A percentile compares a stretch with the other conserved stretches of the same genome.
Evolutionary conservation across 2,329 filamentous ascomycete species (phyloP).

Genomic region (Cryphonectria parasitica): DNA sequence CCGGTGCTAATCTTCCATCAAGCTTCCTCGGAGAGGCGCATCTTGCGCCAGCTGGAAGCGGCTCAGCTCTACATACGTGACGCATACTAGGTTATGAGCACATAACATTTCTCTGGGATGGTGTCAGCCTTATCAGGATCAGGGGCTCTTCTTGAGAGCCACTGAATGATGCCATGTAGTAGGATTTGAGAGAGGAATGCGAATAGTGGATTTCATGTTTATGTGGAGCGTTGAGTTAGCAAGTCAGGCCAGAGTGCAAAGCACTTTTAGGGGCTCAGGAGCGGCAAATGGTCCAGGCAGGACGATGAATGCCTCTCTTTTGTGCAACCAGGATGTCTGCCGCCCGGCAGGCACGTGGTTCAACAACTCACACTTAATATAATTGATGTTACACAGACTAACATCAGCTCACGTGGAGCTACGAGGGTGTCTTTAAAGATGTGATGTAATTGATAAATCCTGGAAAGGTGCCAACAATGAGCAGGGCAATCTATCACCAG

Average conservation of each 20-base stretch:
- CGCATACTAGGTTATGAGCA: not conserved
- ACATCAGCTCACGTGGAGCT: not conserved
- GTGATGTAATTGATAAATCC: not conserved
- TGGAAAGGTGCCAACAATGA: not conserved
- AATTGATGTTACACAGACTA: not conserved
- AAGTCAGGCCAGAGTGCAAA: not conserved
- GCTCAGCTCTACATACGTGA: not conserved
- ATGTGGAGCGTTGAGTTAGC: not conserved
- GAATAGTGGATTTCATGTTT: too few species aligned
- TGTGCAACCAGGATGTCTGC: not conserved
- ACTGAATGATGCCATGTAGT: not conserved
- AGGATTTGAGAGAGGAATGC: too few species aligned
- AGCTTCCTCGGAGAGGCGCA: slow-evolving; percentile 10
- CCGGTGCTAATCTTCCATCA: not conserved
- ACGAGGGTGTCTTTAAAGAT: not conserved
- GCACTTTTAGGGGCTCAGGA: too few species aligned
- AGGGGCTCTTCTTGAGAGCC: too few species aligned
- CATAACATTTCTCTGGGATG: not conserved
- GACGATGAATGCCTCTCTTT: not conserved
- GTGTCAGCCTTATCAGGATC: too few species aligned
- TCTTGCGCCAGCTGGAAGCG: slow-evolving; percentile 13
- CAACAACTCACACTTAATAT: not conserved
- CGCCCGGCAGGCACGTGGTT: not conserved
- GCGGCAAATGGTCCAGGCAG: too few species aligned
- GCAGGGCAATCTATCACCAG: not conserved